These are phyloP conservation scores for Corrigiola litoralis DNA, from an alignment of 179 eudicot species.

Conservation along the genomic window DNA sequence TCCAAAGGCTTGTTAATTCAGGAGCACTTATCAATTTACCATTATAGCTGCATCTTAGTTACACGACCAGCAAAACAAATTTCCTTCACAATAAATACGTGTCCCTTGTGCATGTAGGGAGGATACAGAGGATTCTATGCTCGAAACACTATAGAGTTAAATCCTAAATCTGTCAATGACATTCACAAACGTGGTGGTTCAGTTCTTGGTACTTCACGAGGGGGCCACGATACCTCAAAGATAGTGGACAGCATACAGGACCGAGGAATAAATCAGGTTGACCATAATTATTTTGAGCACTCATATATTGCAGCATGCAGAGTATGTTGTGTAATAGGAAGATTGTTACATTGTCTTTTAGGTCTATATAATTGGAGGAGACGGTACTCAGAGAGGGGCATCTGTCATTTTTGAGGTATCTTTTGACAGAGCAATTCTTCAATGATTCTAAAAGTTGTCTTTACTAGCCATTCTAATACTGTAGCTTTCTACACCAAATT, in stretches of 20 bases:
- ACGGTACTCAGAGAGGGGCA: slow-evolving; percentile 94
- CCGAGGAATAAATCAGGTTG: slow-evolving; percentile 86
- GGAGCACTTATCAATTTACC: too few species aligned
- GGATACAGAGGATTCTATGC: slow-evolving; percentile 91
- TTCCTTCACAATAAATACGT: not conserved
- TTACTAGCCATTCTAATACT: not conserved
- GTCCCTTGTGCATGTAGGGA: slow-evolving; percentile 40
- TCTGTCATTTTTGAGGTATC: slow-evolving; percentile 77
- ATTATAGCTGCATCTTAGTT: too few species aligned
- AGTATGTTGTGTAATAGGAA: not conserved
- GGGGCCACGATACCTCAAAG: slow-evolving; percentile 81
- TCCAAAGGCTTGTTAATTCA: not conserved
- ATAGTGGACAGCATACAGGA: slow-evolving; percentile 92
- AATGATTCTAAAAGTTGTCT: not conserved
- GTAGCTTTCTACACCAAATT: slow-evolving; percentile 10
- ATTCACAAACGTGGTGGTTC: slow-evolving; percentile 97
- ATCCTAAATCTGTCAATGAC: slow-evolving; percentile 73
- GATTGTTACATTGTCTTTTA: slow-evolving; percentile 10
- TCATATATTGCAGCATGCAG: slow-evolving; percentile 1
- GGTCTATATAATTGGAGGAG: slow-evolving; percentile 96
- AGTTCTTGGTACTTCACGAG: slow-evolving; percentile 87
- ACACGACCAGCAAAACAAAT: too few species aligned
- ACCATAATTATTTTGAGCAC: not conserved
- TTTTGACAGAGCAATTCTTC: not conserved
- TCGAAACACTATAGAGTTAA: slow-evolving; percentile 62